phyloP scores from a whole-genome alignment of 305 asterid species.

The Fraxinus sp. region DNA sequence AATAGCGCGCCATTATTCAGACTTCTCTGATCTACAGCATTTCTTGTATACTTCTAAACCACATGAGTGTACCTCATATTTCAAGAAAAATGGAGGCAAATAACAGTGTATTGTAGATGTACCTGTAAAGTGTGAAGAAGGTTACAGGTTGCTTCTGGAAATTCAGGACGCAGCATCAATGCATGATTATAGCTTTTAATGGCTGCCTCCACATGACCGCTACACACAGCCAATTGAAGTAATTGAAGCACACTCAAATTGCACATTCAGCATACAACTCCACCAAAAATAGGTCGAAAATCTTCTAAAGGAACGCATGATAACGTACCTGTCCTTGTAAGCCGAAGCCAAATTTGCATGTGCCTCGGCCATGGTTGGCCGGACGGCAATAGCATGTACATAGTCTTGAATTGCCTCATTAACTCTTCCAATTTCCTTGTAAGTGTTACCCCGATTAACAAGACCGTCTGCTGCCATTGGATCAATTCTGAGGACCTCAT shows the following conservation, averaged over 20 bases:
- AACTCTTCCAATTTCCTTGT: constrained; percentile 95
- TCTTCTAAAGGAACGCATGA: neutral
- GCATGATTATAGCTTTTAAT: constrained; percentile 92
- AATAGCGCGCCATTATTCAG: neutral
- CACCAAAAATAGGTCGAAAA: neutral
- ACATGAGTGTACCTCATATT: neutral
- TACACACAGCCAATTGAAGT: constrained; percentile 29
- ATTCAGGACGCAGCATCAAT: constrained; percentile 80
- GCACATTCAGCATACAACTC: neutral
- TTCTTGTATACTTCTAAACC: neutral
- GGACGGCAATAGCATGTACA: constrained; percentile 67
- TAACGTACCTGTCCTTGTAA: constrained; percentile 83
- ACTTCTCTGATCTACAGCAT: neutral
- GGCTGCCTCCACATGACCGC: constrained; percentile 93
- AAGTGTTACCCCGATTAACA: constrained; percentile 97
- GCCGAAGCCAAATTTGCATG: constrained; percentile 99
- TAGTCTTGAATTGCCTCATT: constrained; percentile 92
- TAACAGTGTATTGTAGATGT: constrained; percentile 3
- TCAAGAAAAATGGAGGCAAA: constrained; percentile 4
- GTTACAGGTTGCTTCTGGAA: constrained; percentile 98
- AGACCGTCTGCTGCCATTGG: constrained; percentile 96
- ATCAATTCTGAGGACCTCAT: constrained; percentile 91
- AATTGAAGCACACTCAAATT: neutral
- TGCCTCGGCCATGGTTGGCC: constrained; percentile 98
- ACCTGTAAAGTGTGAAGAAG: constrained; percentile 99